Conservation (phyloP, 768 basidiomycete species). For the Myochromella boudieri region DNA sequence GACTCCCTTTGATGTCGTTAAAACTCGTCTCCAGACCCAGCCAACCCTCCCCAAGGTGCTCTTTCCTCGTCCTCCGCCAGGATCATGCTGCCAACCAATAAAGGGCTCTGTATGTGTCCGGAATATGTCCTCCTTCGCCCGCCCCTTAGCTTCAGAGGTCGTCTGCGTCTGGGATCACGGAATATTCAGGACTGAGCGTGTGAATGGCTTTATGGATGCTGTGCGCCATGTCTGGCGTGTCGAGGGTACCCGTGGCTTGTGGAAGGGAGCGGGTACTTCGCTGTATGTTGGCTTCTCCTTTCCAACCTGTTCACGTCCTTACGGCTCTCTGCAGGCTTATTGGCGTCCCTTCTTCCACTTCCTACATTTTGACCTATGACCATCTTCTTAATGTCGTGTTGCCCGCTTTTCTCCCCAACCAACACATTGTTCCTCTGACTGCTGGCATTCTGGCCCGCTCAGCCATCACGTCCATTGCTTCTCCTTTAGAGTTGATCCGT, state of each 20-base stretch:
- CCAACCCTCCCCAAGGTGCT: slow-evolving; percentile 52
- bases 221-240: slow-evolving; percentile 75
- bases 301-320: not conserved
- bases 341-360: slow-evolving; percentile 87
- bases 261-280: slow-evolving; percentile 94
- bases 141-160: slow-evolving; percentile 55
- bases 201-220: slow-evolving; percentile 86
- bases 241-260: slow-evolving; percentile 83
- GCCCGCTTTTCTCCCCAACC: slow-evolving; percentile 56
- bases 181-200: slow-evolving; percentile 65
- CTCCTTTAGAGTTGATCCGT: slow-evolving; percentile 90
- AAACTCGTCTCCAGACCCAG: slow-evolving; percentile 94
- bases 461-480: slow-evolving; percentile 71
- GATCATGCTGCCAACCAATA: slow-evolving; percentile 72
- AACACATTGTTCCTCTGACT: slow-evolving; percentile 62
- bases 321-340: slow-evolving; percentile 60
- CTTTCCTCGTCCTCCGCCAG: slow-evolving; percentile 51
- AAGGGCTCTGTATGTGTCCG: slow-evolving; percentile 58
- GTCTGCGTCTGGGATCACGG: slow-evolving; percentile 83
- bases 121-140: slow-evolving; percentile 73
- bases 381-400: slow-evolving; percentile 68
- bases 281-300: slow-evolving; percentile 52
- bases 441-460: slow-evolving; percentile 86
- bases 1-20: slow-evolving; percentile 99
- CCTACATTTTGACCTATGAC: slow-evolving; percentile 97